A percentile compares a stretch with the other conserved stretches of the same genome.
Evolutionary conservation across 306 rosid species (phyloP).

Genomic region (Rosa lucieae): DNA sequence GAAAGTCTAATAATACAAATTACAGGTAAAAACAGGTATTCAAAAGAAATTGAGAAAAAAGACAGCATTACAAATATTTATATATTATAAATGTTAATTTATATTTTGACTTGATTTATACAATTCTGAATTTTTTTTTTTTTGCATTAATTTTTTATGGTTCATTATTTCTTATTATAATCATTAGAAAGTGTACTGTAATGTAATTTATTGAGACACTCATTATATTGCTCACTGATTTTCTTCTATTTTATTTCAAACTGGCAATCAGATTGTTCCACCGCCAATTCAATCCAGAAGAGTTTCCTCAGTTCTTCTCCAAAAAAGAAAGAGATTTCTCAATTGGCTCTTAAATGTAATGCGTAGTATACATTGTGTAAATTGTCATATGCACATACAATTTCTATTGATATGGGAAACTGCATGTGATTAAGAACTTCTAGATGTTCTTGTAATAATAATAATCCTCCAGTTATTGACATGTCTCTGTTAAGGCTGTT

Average conservation of each 20-base stretch:
- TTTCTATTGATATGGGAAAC: too few species aligned
- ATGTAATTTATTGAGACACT: not conserved
- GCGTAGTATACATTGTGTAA: not conserved
- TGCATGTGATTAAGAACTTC: too few species aligned
- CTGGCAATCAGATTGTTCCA: not conserved
- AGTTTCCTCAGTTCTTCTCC: not conserved
- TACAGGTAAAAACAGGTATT: not conserved
- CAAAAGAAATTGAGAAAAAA: too few species aligned
- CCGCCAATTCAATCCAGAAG: not conserved
- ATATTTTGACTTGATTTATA: not conserved
- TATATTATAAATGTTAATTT: too few species aligned
- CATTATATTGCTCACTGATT: not conserved
- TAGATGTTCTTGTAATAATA: too few species aligned
- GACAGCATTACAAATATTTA: not conserved
- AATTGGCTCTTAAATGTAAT: not conserved
- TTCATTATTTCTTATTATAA: not conserved
- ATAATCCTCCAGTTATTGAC: too few species aligned
- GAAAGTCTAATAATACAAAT: not conserved
- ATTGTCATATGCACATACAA: not conserved
- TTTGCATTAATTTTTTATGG: not conserved
- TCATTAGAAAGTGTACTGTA: not conserved
- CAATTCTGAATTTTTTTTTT: not conserved
- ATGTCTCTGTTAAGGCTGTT: too few species aligned
- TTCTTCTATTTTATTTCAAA: not conserved
- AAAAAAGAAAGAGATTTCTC: not conserved